phyloP scores from a whole-genome alignment of 441 rosid species.

The Aleurites moluccanus region DNA sequence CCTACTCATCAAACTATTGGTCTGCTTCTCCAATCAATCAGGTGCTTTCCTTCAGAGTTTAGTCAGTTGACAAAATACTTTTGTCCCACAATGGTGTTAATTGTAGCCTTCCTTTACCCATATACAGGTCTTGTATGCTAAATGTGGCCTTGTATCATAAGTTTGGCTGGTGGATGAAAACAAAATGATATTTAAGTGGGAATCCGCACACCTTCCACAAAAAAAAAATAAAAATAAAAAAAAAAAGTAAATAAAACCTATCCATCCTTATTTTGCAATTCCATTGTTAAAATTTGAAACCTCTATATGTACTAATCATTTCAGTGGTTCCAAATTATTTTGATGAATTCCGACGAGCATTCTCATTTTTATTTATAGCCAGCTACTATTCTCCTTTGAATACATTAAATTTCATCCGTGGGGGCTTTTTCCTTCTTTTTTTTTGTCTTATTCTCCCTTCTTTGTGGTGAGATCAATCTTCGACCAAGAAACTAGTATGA shows the following conservation, averaged over 20 bases:
- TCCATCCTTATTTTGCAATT: neutral
- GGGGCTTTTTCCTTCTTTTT: neutral
- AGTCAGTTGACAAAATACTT: neutral
- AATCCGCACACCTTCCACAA: neutral
- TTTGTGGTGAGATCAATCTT: neutral
- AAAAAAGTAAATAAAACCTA: neutral
- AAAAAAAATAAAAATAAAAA: neutral
- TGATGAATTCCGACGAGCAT: neutral
- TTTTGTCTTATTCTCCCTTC: neutral
- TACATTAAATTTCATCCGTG: neutral
- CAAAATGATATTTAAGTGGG: neutral
- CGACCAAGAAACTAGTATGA: neutral
- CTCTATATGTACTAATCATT: neutral
- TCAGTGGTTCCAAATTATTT: neutral
- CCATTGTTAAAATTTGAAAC: neutral
- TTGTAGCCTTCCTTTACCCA: neutral
- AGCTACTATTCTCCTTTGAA: neutral
- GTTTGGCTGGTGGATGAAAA: neutral
- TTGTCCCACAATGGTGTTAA: neutral
- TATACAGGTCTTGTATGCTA: neutral
- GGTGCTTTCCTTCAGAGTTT: neutral
- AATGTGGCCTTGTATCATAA: neutral
- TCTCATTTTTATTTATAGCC: neutral
- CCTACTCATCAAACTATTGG: neutral
- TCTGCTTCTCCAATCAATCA: neutral